phyloP scores from a whole-genome alignment of 495 filamentous ascomycete genomes.

The Neurospora tetraspora region DNA sequence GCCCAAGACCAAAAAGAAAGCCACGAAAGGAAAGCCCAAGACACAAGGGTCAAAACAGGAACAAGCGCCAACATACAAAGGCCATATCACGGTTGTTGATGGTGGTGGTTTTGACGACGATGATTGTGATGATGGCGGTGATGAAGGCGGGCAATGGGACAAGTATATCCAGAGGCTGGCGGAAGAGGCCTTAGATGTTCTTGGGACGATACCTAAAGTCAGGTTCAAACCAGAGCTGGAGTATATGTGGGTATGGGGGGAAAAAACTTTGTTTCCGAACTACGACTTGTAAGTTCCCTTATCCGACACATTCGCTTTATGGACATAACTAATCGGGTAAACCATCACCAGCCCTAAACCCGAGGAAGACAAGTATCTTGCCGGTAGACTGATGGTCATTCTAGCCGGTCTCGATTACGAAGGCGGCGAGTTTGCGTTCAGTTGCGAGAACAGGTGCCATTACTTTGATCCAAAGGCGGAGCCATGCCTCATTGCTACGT shows the following conservation, averaged over 20 bases:
- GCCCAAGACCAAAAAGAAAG: neutral
- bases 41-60: neutral
- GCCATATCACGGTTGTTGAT: neutral
- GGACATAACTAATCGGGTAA: neutral
- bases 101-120: neutral
- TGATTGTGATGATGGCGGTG: neutral
- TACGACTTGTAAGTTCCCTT: neutral
- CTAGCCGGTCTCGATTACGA: neutral
- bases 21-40: neutral
- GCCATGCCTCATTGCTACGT: neutral
- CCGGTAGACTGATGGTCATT: neutral
- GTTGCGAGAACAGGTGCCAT: neutral
- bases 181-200: neutral
- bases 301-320: neutral
- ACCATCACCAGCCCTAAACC: neutral
- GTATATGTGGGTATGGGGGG: neutral
- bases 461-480: neutral
- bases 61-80: neutral
- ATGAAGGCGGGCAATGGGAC: neutral
- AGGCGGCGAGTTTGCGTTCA: neutral
- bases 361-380: neutral
- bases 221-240: neutral
- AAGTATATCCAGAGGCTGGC: neutral
- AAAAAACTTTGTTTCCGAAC: neutral
- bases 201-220: neutral